A percentile compares a stretch with the other conserved stretches of the same genome.
phyloP scores from a whole-genome alignment of 345 rosid genomes.

The thale cress (Arabidopsis thaliana) region TAIR10.1 NC_003075.7:18549501-18550000 shows the following conservation, averaged over 20 bases:
- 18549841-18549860: slow-evolving; percentile 78
- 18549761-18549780: too few species aligned
- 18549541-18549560: slow-evolving; percentile 24
- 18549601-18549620: background rate
- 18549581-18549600: background rate
- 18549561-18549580: slow-evolving; percentile 23
- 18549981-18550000: slow-evolving; percentile 4
- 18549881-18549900: slow-evolving; percentile 92
- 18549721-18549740: slow-evolving; percentile 19
- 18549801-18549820: slow-evolving; percentile 61
- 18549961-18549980: background rate
- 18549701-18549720: slow-evolving; percentile 91
- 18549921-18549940: background rate
- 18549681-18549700: slow-evolving; percentile 96
- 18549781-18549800: too few species aligned
- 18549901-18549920: slow-evolving; percentile 64
- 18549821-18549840: slow-evolving; percentile 91
- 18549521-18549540: background rate
- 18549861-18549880: slow-evolving; percentile 88
- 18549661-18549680: slow-evolving; percentile 96
- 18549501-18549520: slow-evolving; percentile 41
- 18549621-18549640: slow-evolving; percentile 82
- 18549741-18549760: too few species aligned
- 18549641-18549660: slow-evolving; percentile 72
- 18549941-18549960: background rate